A percentile compares a stretch with the other conserved stretches of the same genome.
phyloP scores from a whole-genome alignment of 1,139 yeast genomes.

The Debaryomycetaceae sp. region DNA sequence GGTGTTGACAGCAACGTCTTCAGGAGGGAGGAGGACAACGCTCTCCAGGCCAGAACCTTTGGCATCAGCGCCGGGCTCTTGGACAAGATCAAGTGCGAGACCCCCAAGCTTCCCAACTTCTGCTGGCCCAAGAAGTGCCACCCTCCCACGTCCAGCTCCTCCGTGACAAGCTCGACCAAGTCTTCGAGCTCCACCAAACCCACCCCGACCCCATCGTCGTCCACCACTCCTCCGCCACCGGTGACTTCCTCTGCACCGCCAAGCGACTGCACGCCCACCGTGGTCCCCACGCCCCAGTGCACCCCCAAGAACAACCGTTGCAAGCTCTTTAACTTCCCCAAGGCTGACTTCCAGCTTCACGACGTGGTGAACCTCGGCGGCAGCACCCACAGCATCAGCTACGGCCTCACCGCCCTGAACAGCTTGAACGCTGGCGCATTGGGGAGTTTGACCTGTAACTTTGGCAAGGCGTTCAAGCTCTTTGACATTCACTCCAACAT shows the following conservation, averaged over 20 bases:
- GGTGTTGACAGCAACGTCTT: constrained; percentile 3
- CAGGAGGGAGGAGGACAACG: constrained; percentile 6
- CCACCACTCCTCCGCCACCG: constrained; percentile 1
- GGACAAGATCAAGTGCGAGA: constrained; percentile 3
- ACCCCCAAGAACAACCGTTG: constrained; percentile 5
- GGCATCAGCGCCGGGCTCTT: constrained; percentile 1
- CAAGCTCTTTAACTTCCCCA: constrained; percentile 5
- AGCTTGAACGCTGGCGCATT: constrained; percentile 4
- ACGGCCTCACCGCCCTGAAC: constrained; percentile 4
- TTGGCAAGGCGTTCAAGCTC: constrained; percentile 2
- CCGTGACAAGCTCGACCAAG: constrained; percentile 4
- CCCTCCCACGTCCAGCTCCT: constrained; percentile 7
- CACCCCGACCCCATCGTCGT: constrained; percentile 3
- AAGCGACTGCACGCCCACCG: constrained; percentile 1
- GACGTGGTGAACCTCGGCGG: constrained; percentile 4
- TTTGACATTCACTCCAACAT: not conserved
- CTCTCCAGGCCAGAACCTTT: constrained; percentile 2
- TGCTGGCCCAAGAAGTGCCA: constrained; percentile 8
- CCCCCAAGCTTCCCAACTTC: constrained; percentile 6
- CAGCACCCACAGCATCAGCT: constrained; percentile 1
- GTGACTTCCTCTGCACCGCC: constrained; percentile 2
- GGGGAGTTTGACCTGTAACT: constrained; percentile 1
- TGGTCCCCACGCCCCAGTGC: constrained; percentile 6
- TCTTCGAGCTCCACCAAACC: too few relatives aligned
- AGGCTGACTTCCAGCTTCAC: constrained; percentile 1